A percentile compares a stretch with the other conserved stretches of the same genome.
These are phyloP conservation scores for Lagenidium sp. DNA, from an alignment of 352 stramenopile species.

Conservation along the genomic window DNA sequence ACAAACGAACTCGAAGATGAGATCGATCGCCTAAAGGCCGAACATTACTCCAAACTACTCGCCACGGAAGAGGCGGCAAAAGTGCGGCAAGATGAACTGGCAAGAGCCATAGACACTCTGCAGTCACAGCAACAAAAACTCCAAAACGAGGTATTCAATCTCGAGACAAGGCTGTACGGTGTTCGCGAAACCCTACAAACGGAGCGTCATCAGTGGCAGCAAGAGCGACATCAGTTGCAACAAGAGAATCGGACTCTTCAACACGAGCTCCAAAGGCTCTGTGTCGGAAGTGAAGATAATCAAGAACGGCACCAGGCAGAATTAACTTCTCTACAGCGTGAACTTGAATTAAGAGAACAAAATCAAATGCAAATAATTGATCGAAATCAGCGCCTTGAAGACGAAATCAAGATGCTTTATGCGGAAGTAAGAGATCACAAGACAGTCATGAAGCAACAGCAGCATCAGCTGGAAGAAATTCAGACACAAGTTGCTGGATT, in stretches of 20 bases:
- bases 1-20: constrained; percentile 46
- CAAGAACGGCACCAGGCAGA: neutral
- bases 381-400: neutral
- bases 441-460: constrained; percentile 8
- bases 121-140: constrained; percentile 32
- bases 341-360: no score
- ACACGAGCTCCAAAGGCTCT: constrained; percentile 1
- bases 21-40: constrained; percentile 37
- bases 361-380: no score
- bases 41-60: constrained; percentile 26
- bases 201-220: constrained; percentile 23
- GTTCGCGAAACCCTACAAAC: constrained; percentile 26
- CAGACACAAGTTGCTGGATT: no score
- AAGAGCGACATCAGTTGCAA: constrained; percentile 14
- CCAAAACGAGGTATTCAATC: constrained; percentile 41
- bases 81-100: constrained; percentile 21
- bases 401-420: constrained; percentile 5
- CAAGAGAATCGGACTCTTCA: constrained; percentile 10
- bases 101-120: constrained; percentile 16
- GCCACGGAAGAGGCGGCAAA: constrained; percentile 24
- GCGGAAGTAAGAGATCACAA: constrained; percentile 10
- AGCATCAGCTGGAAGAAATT: neutral
- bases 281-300: neutral
- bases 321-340: neutral
- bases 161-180: constrained; percentile 25